Evolutionary conservation across 352 stramenopile species (phyloP).

Genomic region (Thalassiosira mediterranea): DNA sequence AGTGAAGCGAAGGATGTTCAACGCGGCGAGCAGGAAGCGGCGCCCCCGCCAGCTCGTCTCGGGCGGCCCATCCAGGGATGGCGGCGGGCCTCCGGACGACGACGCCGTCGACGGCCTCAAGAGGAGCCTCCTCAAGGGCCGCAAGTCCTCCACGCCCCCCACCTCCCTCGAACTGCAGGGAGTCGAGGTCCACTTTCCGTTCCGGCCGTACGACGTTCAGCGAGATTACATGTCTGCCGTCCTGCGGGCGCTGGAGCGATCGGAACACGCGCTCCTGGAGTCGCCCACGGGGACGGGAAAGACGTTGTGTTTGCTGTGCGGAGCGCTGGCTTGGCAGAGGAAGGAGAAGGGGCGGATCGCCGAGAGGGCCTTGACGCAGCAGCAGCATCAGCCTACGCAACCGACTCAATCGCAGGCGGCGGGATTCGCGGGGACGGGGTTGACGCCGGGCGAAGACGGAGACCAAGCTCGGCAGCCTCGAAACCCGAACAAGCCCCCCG

Average conservation of each 20-base stretch:
- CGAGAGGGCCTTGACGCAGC: conserved; percentile 76
- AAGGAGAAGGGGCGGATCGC: conserved; percentile 46
- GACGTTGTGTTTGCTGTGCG: conserved; percentile 89
- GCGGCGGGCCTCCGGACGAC: neutral
- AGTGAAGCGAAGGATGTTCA: conserved; percentile 45
- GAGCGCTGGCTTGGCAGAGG: conserved; percentile 94
- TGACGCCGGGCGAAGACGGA: neutral
- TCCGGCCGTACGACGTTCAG: conserved; percentile 97
- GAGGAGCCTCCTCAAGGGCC: conserved; percentile 25
- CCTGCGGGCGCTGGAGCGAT: conserved; percentile 96
- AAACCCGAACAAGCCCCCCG: conserved; percentile 67
- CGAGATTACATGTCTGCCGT: conserved; percentile 99
- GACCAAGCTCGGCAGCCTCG: neutral
- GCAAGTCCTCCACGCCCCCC: conserved; percentile 42
- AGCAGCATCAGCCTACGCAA: conserved; percentile 64
- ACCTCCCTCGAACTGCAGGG: conserved; percentile 92
- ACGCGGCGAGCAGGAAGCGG: conserved; percentile 10
- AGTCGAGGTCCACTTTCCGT: conserved; percentile 98
- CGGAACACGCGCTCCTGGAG: conserved; percentile 96
- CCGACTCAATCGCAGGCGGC: conserved; percentile 14
- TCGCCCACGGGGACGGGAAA: conserved; percentile 89
- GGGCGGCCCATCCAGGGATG: neutral
- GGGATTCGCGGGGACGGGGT: neutral
- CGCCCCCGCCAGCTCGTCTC: neutral
- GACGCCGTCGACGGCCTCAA: neutral